Percentiles rank a stretch among this genome's conserved stretches.
These are phyloP conservation scores for Termitomyces sp. DNA, from an alignment of 768 basidiomycete genomes.

Conservation along the genomic window DNA sequence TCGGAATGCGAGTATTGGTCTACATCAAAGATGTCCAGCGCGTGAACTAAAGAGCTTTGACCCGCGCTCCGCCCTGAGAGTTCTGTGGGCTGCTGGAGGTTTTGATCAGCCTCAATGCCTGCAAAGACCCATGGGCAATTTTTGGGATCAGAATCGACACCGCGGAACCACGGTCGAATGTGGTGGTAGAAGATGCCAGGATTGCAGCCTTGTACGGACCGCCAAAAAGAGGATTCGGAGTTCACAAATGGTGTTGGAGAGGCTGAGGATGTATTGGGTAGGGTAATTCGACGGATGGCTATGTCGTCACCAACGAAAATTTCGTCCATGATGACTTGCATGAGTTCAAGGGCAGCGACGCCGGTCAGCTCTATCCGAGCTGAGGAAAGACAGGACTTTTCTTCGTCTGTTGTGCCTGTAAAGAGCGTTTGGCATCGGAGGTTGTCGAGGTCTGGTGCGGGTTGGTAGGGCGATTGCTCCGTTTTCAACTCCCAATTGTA, in stretches of 20 bases:
- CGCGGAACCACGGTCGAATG: constrained; percentile 84
- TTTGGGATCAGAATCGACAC: constrained; percentile 53
- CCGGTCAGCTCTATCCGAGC: constrained; percentile 88
- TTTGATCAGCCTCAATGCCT: constrained; percentile 45
- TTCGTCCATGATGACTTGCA: constrained; percentile 90
- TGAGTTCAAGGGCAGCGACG: constrained; percentile 78
- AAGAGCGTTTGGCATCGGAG: constrained; percentile 70
- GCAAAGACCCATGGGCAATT: constrained; percentile 51
- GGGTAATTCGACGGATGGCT: constrained; percentile 62
- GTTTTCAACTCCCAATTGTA: constrained; percentile 71
- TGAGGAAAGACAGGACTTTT: constrained; percentile 88
- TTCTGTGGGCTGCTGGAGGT: constrained; percentile 41
- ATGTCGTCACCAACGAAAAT: constrained; percentile 75
- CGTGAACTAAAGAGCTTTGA: constrained; percentile 77
- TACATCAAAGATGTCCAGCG: constrained; percentile 71
- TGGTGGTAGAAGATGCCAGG: constrained; percentile 73
- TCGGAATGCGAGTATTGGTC: constrained; percentile 41
- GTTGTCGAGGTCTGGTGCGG: constrained; percentile 50
- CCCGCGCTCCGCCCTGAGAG: constrained; percentile 85
- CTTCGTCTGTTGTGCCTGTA: constrained; percentile 78
- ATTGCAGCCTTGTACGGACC: constrained; percentile 71
- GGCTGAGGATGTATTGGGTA: constrained; percentile 58
- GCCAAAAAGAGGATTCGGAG: constrained; percentile 59
- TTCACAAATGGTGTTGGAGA: constrained; percentile 65
- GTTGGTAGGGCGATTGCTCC: constrained; percentile 23